Base-by-base conservation (phyloP, 108 stramenopile species). In the Nitzschia sp. region DNA sequence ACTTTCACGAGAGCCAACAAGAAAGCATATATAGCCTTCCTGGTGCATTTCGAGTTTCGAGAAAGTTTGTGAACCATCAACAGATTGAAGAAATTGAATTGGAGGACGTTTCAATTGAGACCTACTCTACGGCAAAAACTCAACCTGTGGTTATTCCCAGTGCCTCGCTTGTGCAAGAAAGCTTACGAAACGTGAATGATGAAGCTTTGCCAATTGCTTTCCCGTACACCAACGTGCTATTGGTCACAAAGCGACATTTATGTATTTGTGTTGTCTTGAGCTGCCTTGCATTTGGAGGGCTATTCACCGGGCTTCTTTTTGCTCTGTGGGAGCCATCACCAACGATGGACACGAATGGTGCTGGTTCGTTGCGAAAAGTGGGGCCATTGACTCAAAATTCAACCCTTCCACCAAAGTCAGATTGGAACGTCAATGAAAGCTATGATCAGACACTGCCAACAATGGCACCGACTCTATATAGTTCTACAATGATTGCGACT, bases 41-140 rank as follows among this genome's bases (percentile, higher is more conserved):
- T 19, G 60, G 60, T 26, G 60, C 60, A 45, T 61, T 61, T 26
- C 60, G 60, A 2, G 60, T 61, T 45, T 22, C 36, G 5, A 19
- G 33, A 2, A 61, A 61, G 33, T 19, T 61, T 8, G 23, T 6
- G n/a, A 26, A 22, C 22, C 23, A 25, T 21, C 23, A 25, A 2
- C 60, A 41, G 32, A 22, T 61, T 2, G 32, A 34, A 2, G 60
- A 61, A 61, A 44, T 41, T 2, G 44, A n/a, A 6, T 22, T 61
- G 21, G 60, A 45, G 5, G 60, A 61, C 1, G 60, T 22, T 8
- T 44, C 41, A 2, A 22, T 61, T 13, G 60, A 61, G 5, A 61
- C 38, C 23, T 31, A 21, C 1, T 34, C 26, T 8, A 61, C 60
- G 1, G 41, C 2, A 0, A 61, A 61, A 45, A 61, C 60, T 1